phyloP scores from a whole-genome alignment of 2,329 filamentous ascomycete genomes.

The Sporothrix pallida region DNA sequence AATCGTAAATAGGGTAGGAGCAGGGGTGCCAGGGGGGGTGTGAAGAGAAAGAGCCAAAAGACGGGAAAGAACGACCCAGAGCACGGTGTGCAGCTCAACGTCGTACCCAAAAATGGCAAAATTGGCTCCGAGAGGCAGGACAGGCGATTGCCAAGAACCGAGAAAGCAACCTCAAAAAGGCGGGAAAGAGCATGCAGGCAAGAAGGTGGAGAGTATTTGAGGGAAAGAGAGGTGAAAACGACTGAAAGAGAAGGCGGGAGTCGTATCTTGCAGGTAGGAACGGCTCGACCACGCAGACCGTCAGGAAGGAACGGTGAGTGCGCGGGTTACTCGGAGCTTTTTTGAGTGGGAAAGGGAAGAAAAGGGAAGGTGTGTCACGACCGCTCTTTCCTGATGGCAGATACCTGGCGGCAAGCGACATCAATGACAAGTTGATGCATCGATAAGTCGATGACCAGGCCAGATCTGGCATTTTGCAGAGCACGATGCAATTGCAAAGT shows the following conservation, averaged over 20 bases:
- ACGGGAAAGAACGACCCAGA: slow-evolving; percentile 17
- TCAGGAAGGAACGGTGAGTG: slow-evolving; percentile 20
- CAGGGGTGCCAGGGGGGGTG: background rate
- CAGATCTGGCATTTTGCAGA: background rate
- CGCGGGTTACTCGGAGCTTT: slow-evolving; percentile 12
- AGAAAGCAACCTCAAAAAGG: background rate
- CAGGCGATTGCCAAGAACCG: slow-evolving; percentile 10
- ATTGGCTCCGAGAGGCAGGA: background rate
- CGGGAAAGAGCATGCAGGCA: background rate
- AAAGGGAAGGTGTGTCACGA: background rate
- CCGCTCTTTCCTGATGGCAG: slow-evolving; percentile 12
- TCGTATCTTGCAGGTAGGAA: background rate
- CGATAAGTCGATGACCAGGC: background rate
- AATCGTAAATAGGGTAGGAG: slow-evolving; percentile 8
- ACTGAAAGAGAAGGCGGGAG: background rate
- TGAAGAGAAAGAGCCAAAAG: background rate
- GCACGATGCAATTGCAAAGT: background rate
- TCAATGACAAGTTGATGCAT: background rate
- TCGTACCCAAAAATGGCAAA: background rate
- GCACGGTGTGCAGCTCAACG: no score
- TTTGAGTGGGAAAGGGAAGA: background rate
- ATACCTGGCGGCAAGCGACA: background rate
- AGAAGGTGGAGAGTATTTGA: background rate
- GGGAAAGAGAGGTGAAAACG: no score
- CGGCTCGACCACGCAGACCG: slow-evolving; percentile 7